phyloP scores from a whole-genome alignment of 2,329 filamentous ascomycete genomes.

The Fusarium irregulare region DNA sequence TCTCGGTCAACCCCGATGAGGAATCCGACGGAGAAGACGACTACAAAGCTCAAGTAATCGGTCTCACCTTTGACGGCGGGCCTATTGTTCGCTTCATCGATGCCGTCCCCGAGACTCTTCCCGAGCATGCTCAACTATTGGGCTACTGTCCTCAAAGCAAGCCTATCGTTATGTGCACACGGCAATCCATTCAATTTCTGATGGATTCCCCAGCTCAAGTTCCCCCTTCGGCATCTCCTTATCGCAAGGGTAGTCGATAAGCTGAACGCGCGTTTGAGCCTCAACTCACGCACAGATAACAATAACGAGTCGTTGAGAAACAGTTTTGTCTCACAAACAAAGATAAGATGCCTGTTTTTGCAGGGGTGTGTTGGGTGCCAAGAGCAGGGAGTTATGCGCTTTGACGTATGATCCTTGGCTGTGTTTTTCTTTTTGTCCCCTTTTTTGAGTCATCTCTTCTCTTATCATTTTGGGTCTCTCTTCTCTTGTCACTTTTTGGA shows the following conservation, averaged over 20 bases:
- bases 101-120: slow-evolving; percentile 48
- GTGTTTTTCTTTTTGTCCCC: background rate
- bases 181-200: slow-evolving; percentile 51
- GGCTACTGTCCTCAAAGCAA: slow-evolving; percentile 51
- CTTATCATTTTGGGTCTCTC: background rate
- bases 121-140: slow-evolving; percentile 51
- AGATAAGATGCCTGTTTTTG: slow-evolving; percentile 2
- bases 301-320: background rate
- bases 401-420: slow-evolving; percentile 5
- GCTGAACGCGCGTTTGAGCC: background rate
- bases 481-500: background rate
- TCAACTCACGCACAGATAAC: background rate
- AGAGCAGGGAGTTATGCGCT: slow-evolving; percentile 14
- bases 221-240: slow-evolving; percentile 13
- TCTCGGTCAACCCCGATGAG: slow-evolving; percentile 50
- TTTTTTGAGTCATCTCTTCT: background rate
- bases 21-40: slow-evolving; percentile 47
- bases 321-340: background rate
- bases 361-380: slow-evolving; percentile 4
- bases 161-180: slow-evolving; percentile 55
- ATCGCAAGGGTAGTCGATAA: slow-evolving; percentile 22
- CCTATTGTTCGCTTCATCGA: slow-evolving; percentile 59
- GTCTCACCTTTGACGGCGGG: slow-evolving; percentile 59
- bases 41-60: slow-evolving; percentile 54
- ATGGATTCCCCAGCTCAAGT: slow-evolving; percentile 32